phyloP scores from a whole-genome alignment of 306 rosid species.

The Boehmeria nivea region DNA sequence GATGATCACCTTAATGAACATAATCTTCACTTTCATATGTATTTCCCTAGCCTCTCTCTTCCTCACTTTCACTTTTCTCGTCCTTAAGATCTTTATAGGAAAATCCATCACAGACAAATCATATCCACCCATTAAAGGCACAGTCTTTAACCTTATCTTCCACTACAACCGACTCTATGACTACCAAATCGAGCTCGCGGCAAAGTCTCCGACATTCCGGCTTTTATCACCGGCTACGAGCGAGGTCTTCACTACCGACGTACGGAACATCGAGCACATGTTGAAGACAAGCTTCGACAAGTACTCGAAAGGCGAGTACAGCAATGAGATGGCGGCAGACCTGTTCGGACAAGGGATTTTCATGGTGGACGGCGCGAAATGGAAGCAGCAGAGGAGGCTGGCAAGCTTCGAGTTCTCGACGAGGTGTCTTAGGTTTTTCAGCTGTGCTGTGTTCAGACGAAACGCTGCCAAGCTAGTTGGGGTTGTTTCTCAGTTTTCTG shows the following conservation, averaged over 20 bases:
- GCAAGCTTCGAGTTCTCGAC: constrained; percentile 65
- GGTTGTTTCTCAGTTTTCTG: constrained; percentile 26
- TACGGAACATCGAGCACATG: constrained; percentile 47
- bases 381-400: constrained; percentile 74
- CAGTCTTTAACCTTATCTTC: constrained; percentile 25
- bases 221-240: constrained; percentile 31
- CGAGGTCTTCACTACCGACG: constrained; percentile 39
- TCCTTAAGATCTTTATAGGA: constrained; percentile 28
- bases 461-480: constrained; percentile 49
- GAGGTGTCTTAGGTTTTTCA: constrained; percentile 59
- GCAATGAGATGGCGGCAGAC: constrained; percentile 26
- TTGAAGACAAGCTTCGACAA: constrained; percentile 6
- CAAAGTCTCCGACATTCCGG: constrained; percentile 38
- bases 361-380: constrained; percentile 55
- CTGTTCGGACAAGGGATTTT: constrained; percentile 71
- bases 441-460: constrained; percentile 18
- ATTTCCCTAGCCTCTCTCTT: constrained; percentile 21
- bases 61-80: constrained; percentile 25
- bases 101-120: constrained; percentile 38
- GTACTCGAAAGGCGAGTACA: constrained; percentile 45
- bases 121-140: constrained; percentile 41
- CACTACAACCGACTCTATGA: constrained; percentile 49
- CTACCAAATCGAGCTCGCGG: constrained; percentile 34
- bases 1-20: too few species aligned
- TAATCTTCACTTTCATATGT: constrained; percentile 26